Conservation (phyloP, 2,329 filamentous ascomycete species). For the Nigrospora osmanthi region DNA sequence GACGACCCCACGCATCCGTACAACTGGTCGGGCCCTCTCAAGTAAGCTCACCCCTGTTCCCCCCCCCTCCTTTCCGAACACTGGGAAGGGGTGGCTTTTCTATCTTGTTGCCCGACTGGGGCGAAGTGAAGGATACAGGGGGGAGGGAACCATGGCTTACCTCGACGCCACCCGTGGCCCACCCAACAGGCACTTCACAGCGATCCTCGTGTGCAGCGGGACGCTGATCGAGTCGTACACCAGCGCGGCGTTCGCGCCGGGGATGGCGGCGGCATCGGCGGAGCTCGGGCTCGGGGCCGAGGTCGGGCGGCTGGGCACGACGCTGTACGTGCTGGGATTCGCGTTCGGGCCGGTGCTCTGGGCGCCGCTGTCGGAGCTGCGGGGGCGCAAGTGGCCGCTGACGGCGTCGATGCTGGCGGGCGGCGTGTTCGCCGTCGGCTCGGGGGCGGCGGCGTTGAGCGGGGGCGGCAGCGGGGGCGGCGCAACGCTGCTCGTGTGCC, state of each 20-base stretch:
- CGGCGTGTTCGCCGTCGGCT: not conserved
- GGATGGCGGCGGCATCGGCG: not conserved
- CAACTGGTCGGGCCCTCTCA: not conserved
- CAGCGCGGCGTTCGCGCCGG: slow-evolving; percentile 1
- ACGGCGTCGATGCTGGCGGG: not conserved
- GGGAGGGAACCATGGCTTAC: too few relatives aligned
- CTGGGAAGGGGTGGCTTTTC: not conserved
- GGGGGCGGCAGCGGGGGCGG: not conserved
- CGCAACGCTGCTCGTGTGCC: not conserved
- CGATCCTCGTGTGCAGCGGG: not conserved
- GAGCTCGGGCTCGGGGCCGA: not conserved
- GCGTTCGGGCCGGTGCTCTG: slow-evolving; percentile 1
- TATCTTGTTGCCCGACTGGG: not conserved
- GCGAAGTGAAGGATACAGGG: too few relatives aligned
- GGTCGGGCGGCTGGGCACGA: not conserved
- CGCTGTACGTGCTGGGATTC: slow-evolving; percentile 1
- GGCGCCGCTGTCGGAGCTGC: slow-evolving; percentile 1
- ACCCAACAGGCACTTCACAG: not conserved
- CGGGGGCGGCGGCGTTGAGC: not conserved
- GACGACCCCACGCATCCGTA: not conserved
- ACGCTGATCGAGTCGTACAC: not conserved
- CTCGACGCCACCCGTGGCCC: not conserved
- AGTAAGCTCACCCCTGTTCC: not conserved
- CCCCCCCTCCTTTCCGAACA: not conserved
- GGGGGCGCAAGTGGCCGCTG: not conserved